phyloP scores from a whole-genome alignment of 345 rosid species.

The Aegle marmelos region DNA sequence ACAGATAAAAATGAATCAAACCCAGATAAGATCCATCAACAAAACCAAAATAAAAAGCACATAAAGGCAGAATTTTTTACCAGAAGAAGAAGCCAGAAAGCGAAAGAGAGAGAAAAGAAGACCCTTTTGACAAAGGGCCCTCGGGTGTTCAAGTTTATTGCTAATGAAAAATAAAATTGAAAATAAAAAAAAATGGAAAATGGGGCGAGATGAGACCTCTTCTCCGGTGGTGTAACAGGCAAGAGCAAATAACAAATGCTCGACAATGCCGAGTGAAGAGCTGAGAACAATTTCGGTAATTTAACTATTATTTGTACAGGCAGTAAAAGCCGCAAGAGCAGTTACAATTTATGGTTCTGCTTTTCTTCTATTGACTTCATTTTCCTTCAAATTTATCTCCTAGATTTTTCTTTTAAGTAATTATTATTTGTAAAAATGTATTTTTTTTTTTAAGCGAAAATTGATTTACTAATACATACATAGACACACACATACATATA shows the following conservation, averaged over 20 bases:
- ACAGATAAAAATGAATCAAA: neutral
- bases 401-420: neutral
- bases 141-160: conserved; percentile 3
- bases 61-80: neutral
- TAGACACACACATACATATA: too few relatives aligned
- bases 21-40: neutral
- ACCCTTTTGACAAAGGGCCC: conserved; percentile 27
- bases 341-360: neutral
- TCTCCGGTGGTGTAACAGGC: neutral
- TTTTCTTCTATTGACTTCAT: too few relatives aligned
- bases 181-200: neutral
- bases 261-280: neutral
- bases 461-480: too few relatives aligned
- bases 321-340: neutral
- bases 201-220: neutral
- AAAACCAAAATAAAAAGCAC: neutral
- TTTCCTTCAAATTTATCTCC: too few relatives aligned
- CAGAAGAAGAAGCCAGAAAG: neutral
- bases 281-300: neutral
- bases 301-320: neutral
- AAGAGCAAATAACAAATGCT: too few relatives aligned
- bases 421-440: too few relatives aligned
- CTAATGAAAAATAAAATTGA: neutral
- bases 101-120: neutral
- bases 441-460: neutral